A percentile compares a stretch with the other conserved stretches of the same genome.
Conservation (phyloP, 202 grass and related monocot species). For the Panicum hallii region DNA sequence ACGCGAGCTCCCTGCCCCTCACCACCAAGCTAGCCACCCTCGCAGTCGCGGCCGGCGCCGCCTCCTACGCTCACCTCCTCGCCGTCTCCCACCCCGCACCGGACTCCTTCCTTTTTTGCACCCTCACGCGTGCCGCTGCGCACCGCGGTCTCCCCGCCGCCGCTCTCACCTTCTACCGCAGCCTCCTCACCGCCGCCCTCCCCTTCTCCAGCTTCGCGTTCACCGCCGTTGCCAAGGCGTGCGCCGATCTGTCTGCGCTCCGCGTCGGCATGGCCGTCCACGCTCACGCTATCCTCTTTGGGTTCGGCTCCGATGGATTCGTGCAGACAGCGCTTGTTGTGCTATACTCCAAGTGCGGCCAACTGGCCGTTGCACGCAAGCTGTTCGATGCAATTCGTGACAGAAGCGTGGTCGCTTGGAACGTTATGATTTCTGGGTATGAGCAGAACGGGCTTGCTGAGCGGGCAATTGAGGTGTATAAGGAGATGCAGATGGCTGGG, state of each 20-base stretch:
- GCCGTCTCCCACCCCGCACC: constrained; percentile 49
- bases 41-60: constrained; percentile 40
- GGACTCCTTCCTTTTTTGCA: constrained; percentile 63
- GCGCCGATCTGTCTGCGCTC: constrained; percentile 61
- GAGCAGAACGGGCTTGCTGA: constrained; percentile 64
- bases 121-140: constrained; percentile 49
- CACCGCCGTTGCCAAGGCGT: constrained; percentile 62
- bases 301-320: constrained; percentile 58
- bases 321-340: constrained; percentile 64
- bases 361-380: constrained; percentile 47
- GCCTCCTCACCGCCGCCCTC: constrained; percentile 52
- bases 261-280: constrained; percentile 50
- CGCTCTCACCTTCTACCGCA: constrained; percentile 57
- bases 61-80: constrained; percentile 51
- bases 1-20: constrained; percentile 41
- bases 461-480: constrained; percentile 50
- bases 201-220: constrained; percentile 64
- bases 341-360: constrained; percentile 57
- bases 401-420: constrained; percentile 64
- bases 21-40: constrained; percentile 68
- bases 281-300: constrained; percentile 48
- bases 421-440: constrained; percentile 75
- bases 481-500: constrained; percentile 52
- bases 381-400: constrained; percentile 66
- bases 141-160: constrained; percentile 38